Conservation (phyloP, 2,329 filamentous ascomycete species). For the Pseudocercospora cruenta region DNA sequence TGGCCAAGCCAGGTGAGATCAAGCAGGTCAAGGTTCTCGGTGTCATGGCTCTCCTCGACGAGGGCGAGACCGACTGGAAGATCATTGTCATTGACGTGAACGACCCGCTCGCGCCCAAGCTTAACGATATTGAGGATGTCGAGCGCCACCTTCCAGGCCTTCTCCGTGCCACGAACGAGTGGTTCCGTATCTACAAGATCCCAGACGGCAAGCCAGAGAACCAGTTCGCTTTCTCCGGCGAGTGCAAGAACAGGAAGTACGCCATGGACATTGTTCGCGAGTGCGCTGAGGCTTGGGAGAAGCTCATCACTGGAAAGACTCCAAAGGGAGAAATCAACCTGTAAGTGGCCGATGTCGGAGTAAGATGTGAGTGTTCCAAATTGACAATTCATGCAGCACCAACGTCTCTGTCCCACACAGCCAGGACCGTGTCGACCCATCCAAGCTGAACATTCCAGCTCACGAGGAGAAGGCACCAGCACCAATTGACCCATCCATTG, state of each 20-base stretch:
- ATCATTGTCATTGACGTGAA: constrained; percentile 99
- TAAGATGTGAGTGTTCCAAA: not conserved
- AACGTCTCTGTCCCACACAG: constrained; percentile 80
- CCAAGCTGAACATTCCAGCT: constrained; percentile 74
- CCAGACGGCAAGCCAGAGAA: constrained; percentile 99
- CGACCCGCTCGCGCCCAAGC: constrained; percentile 92
- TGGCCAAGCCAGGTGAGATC: constrained; percentile 92
- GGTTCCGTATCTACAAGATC: constrained; percentile 99
- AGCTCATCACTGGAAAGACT: constrained; percentile 88
- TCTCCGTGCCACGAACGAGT: constrained; percentile 97
- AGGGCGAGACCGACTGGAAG: constrained; percentile 99
- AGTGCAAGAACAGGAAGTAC: constrained; percentile 99
- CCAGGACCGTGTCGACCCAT: constrained; percentile 68
- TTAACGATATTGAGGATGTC: constrained; percentile 98
- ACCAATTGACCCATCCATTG: constrained; percentile 92
- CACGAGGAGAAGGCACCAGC: constrained; percentile 80
- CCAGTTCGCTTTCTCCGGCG: constrained; percentile 99
- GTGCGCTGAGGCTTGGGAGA: constrained; percentile 96
- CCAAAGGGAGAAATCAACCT: constrained; percentile 75
- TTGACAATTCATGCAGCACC: constrained; percentile 59
- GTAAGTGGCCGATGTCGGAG: constrained; percentile 59
- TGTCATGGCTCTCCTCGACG: constrained; percentile 98
- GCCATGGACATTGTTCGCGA: constrained; percentile 94
- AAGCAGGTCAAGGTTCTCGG: constrained; percentile 99
- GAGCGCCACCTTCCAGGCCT: constrained; percentile 97